Evolutionary conservation across 768 basidiomycete species (phyloP).

Genomic region (Suillus brevipes): DNA sequence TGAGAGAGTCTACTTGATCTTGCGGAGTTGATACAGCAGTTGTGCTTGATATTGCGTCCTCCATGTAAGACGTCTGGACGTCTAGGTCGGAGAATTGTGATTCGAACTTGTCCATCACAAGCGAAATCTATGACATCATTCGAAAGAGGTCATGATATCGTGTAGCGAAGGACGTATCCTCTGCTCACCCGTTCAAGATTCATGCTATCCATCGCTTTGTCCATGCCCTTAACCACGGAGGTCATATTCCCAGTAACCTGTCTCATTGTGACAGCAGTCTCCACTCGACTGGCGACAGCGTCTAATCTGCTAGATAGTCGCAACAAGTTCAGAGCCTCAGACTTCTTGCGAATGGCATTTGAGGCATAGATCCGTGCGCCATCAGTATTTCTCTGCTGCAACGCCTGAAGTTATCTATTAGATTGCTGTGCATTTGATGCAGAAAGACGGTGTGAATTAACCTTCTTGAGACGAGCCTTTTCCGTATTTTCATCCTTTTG

Average conservation of each 20-base stretch:
- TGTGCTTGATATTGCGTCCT: constrained; percentile 91
- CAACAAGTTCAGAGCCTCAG: constrained; percentile 87
- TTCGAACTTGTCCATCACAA: constrained; percentile 99
- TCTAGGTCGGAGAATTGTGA: constrained; percentile 94
- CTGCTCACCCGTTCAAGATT: constrained; percentile 87
- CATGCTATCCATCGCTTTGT: constrained; percentile 99
- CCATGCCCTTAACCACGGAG: constrained; percentile 96
- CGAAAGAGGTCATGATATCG: not conserved
- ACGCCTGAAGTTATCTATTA: constrained; percentile 56
- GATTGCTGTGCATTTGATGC: not conserved
- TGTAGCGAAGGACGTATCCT: not conserved
- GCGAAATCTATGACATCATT: constrained; percentile 68
- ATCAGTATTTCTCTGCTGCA: constrained; percentile 95
- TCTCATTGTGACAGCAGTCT: constrained; percentile 98
- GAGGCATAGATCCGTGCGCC: constrained; percentile 98
- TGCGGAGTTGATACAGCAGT: constrained; percentile 93
- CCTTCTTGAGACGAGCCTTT: constrained; percentile 93
- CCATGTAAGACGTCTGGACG: constrained; percentile 98
- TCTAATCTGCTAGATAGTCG: constrained; percentile 91
- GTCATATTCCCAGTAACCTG: constrained; percentile 97
- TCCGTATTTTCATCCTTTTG: constrained; percentile 92
- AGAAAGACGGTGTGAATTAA: constrained; percentile 28
- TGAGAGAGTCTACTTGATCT: constrained; percentile 91
- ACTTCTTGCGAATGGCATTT: constrained; percentile 98
- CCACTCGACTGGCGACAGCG: constrained; percentile 94